Base-by-base conservation (phyloP, 257 asterid species). In the Craterostigma plantagineum region DNA sequence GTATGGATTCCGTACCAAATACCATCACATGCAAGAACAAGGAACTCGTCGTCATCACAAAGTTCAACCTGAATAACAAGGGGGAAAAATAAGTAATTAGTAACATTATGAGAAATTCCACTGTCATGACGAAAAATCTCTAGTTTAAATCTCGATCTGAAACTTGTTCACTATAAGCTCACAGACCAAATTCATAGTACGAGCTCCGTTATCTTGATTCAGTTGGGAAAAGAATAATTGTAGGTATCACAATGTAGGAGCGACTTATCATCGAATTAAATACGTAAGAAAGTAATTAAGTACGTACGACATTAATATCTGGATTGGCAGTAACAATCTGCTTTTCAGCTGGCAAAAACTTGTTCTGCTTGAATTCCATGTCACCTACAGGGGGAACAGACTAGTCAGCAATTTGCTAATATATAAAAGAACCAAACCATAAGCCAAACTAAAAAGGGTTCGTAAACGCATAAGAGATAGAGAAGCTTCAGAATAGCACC, bases 341-440 rank as follows among this genome's bases (percentile, higher is more conserved):
- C 60, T 75, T 82, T 51, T 82, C 95, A 11, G 91, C 79, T 51
- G 98, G 83, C 38, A 87, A 72, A 55, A 66, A 83, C 62, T 79
- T 87, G 63, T 87, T 87, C 71, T 79, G 98, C 83, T 87, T 87
- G 91, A 87, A 87, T 67, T 87, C 98, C 98, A 76, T 72, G 63
- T 87, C 98, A 50, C 98, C 98, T 87, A 83, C 55, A 73, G 55
- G 17, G 56, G 16, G 16, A 8, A 14, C 45, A 41, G 16, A 41
- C 16, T n/a, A 41, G 16, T 14, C 45, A 16, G 15, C 14, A 8
- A 14, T 14, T 36, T 10, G 11, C 14, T 36, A 36, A 36, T 36
- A 9, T 36, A 12, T n/a, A n/a, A n/a, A n/a, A n/a, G n/a, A n/a
- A n/a, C n/a, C n/a, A n/a, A n/a, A n/a, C n/a, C n/a, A n/a, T n/a